Evolutionary conservation across 495 filamentous ascomycete species (phyloP).

Genomic region (Trypethelium eluteriae): DNA sequence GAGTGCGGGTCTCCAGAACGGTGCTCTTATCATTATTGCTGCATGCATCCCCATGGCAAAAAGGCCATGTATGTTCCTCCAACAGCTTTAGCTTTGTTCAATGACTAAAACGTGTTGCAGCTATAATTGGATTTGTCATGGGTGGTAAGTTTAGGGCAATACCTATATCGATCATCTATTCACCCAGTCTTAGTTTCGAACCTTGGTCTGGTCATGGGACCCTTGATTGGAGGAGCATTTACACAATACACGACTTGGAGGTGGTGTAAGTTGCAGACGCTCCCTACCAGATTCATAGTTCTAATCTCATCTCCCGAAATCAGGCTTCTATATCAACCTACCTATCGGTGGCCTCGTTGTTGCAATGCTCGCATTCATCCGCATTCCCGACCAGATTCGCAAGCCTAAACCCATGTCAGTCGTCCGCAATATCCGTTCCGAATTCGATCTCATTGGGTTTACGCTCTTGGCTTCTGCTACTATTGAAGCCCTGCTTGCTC

Average conservation of each 20-base stretch:
- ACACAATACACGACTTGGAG: conserved; percentile 33
- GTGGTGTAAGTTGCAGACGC: conserved; percentile 27
- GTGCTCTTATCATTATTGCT: conserved; percentile 19
- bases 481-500: conserved; percentile 43
- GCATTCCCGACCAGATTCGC: conserved; percentile 22
- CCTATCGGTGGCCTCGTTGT: conserved; percentile 20
- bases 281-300: not conserved
- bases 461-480: conserved; percentile 39
- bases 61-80: conserved; percentile 18
- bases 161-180: too few relatives aligned
- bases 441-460: conserved; percentile 46
- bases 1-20: conserved; percentile 17
- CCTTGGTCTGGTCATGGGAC: conserved; percentile 30
- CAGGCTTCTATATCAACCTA: conserved; percentile 26
- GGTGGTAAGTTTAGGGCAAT: too few relatives aligned
- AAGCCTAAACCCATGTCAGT: conserved; percentile 13
- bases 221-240: conserved; percentile 33
- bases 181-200: too few relatives aligned
- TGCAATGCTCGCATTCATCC: conserved; percentile 15
- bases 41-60: conserved; percentile 22
- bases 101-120: not conserved
- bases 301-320: not conserved
- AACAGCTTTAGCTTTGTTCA: conserved; percentile 28
- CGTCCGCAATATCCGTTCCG: conserved; percentile 13
- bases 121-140: too few relatives aligned